These are phyloP conservation scores for Casuarina glauca DNA, from an alignment of 306 rosid genomes.

Conservation along the genomic window DNA sequence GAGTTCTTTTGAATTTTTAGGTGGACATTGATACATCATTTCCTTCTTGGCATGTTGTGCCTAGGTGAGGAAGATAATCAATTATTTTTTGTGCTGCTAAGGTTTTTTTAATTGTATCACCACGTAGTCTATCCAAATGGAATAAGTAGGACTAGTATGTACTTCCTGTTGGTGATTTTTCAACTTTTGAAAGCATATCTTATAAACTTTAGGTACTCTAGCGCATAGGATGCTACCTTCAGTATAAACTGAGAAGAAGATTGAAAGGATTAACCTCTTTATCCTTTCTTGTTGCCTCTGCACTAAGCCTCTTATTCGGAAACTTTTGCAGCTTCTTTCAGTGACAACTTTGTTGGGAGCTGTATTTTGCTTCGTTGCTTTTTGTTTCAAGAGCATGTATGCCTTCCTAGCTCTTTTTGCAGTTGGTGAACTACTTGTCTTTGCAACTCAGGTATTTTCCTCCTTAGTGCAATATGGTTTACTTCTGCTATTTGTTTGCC, in stretches of 20 bases:
- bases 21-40: conserved; percentile 13
- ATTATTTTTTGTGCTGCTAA: neutral
- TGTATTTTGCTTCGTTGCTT: conserved; percentile 62
- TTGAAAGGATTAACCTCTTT: too few species aligned
- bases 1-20: conserved; percentile 26
- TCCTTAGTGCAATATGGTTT: conserved; percentile 1
- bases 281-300: neutral
- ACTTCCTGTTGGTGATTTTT: too few species aligned
- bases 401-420: conserved; percentile 69
- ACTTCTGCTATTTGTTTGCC: conserved; percentile 5
- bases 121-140: too few species aligned
- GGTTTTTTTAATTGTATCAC: too few species aligned
- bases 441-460: conserved; percentile 73
- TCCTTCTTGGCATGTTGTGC: neutral
- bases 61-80: conserved; percentile 13
- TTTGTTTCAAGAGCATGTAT: conserved; percentile 69
- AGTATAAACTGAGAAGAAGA: too few species aligned
- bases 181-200: too few species aligned
- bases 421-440: conserved; percentile 74
- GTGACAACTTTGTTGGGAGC: conserved; percentile 65
- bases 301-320: conserved; percentile 17
- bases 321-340: conserved; percentile 68
- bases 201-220: too few species aligned
- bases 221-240: too few species aligned
- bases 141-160: too few species aligned